phyloP scores from a whole-genome alignment of 2,329 filamentous ascomycete species.

The Cryphonectria naterciae region DNA sequence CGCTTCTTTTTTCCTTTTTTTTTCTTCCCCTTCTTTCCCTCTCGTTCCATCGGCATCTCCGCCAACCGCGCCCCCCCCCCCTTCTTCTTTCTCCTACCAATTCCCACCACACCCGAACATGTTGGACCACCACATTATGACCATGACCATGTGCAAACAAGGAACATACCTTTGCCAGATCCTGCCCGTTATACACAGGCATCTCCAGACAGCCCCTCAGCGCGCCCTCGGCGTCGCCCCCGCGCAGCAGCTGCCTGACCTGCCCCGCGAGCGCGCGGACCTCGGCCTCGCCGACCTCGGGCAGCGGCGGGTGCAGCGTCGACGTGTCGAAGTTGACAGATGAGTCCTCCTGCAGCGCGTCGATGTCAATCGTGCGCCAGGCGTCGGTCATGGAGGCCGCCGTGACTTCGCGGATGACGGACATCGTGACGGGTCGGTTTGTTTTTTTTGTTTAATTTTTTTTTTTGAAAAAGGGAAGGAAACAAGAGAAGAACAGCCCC shows the following conservation, averaged over 20 bases:
- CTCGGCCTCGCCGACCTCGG: conserved; percentile 76
- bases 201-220: conserved; percentile 82
- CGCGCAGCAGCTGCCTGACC: conserved; percentile 84
- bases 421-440: conserved; percentile 50
- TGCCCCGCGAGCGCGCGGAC: conserved; percentile 78
- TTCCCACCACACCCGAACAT: neutral
- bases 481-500: neutral
- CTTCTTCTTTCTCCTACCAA: neutral
- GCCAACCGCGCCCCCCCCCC: neutral
- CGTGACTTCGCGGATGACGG: conserved; percentile 69
- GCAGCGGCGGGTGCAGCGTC: conserved; percentile 76
- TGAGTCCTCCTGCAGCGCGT: conserved; percentile 87
- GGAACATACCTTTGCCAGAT: conserved; percentile 59
- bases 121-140: neutral
- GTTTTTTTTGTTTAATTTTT: neutral
- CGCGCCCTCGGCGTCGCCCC: conserved; percentile 86
- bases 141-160: too few relatives aligned
- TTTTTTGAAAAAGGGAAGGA: neutral
- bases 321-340: conserved; percentile 88
- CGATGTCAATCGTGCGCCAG: conserved; percentile 92
- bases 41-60: conserved; percentile 5
- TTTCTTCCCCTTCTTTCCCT: neutral
- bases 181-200: conserved; percentile 72
- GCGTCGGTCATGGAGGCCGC: conserved; percentile 63
- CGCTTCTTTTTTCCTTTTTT: too few relatives aligned